Base-by-base conservation (phyloP, 192 early-diverging fungal genomes). In the Dispira parvispora region DNA sequence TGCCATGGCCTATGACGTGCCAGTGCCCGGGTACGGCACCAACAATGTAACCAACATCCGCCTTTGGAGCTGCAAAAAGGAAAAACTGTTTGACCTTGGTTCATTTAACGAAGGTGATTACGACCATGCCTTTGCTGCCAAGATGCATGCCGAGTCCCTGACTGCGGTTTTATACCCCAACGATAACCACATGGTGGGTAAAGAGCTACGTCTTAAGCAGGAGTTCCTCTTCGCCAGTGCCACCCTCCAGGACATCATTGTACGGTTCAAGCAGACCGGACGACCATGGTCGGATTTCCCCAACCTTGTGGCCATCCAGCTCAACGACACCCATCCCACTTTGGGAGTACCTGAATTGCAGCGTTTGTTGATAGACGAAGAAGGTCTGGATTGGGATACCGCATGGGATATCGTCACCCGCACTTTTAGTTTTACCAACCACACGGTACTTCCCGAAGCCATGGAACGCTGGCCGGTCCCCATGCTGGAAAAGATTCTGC, bases 281-380 rank as follows among this genome's bases (percentile, higher is more conserved):
- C 72, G 77, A 26, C 85, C 90, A 3, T 88, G 92, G 91, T 71
- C 71, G 55, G 85, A 97, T 45, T 94, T 98, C 78, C 85, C 91
- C 8, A 77, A 91, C 45, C 82, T 94, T 64, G 94, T 96, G 21
- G 86, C 96, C 26, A 94, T 98, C 63, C 96, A 98, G 77, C 78
- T 98, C 52, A 98, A 98, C 75, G 88, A 98, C 75, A 98, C 96
- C 12, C 96, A 98, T 75, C 96, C 96, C 63, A 91, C 94, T 13
- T 74, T 98, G 63, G 92, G 88, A 38, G 82, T 97, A 68, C 88
- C 86, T 25, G 96, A 98, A 78, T 73, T 98, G 55, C 86, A 91
- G 76, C 84, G 96, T 66, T 79, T 97, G 25, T 74, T 98, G 63
- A 79, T 98, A 6, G 96, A 98, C 74, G 82, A 89, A 42, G 92